phyloP scores from a whole-genome alignment of 257 asterid species.

The Jaltomata sinuosa region DNA sequence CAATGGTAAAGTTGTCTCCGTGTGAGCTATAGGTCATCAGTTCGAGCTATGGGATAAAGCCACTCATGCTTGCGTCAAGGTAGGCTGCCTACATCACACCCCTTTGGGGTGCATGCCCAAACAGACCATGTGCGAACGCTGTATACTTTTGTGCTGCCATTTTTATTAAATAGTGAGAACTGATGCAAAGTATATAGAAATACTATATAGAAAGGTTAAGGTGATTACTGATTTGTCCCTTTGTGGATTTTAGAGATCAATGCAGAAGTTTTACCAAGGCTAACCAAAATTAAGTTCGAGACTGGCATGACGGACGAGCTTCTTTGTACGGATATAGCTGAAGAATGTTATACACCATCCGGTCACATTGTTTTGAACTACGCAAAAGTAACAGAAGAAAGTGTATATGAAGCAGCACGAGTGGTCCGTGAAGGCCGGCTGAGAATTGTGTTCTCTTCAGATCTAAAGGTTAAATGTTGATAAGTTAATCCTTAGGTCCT shows the following conservation, averaged over 20 bases:
- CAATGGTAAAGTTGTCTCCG: background rate
- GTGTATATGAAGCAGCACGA: conserved; percentile 8
- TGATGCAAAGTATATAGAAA: background rate
- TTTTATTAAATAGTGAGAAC: background rate
- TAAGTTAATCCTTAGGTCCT: too few species aligned
- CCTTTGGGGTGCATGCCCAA: too few species aligned
- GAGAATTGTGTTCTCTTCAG: conserved; percentile 20
- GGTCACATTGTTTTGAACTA: conserved; percentile 18
- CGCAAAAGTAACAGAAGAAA: conserved; percentile 18
- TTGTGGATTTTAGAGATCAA: background rate
- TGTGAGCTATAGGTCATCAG: background rate
- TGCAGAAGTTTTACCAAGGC: conserved; percentile 19
- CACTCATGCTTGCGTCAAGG: background rate
- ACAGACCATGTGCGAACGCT: background rate
- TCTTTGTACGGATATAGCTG: background rate
- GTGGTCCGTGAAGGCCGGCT: conserved; percentile 20
- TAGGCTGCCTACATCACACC: background rate
- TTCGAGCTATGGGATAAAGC: background rate
- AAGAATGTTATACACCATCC: conserved; percentile 5
- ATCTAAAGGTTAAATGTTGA: too few species aligned
- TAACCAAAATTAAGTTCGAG: conserved; percentile 16
- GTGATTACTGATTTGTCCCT: background rate
- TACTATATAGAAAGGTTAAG: background rate
- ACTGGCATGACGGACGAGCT: conserved; percentile 8
- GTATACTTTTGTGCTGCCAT: background rate